Evolutionary conservation across 225 moss, liverwort and hornwort genomes (phyloP), one percentile per base, ranked within the genome.

Genomic region (Anthoceros angustus): DNA sequence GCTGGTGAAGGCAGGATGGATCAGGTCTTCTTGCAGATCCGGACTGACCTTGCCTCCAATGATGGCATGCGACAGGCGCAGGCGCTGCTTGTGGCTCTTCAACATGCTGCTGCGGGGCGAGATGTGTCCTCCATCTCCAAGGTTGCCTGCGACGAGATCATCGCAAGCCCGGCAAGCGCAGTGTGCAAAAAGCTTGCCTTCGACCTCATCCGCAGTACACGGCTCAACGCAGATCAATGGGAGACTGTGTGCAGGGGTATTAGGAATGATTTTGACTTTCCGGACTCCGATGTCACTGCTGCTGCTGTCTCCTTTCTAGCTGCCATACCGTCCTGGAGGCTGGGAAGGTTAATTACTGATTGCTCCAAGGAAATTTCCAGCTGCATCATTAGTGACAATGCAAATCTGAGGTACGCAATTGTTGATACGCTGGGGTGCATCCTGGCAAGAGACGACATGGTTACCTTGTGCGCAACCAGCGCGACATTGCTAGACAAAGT

Each of bases 101-200:
- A 91, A 82, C 82, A 79, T 39, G 82, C 86, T 9, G 91, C 91
- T 7, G 85, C 86, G 0, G 95, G 95, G 64, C 91, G 88, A 73
- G 95, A 91, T n/a, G 81, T 95, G 18, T 91, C 88, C 2, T 88
- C 91, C 2, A 77, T 91, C 12, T 88, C 91, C 9, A 81, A 76
- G 65, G 72, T 86, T 41, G 91, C 95, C 10, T 98, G 91, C 74
- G 95, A 98, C 45, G 95, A 98, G 77, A 89, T 98, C 61, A 98
- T 98, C 39, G 95, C 95, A 67, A 87, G 86, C 63, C 92, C 95
- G 2, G 92, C 92, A 9, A 98, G 95, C n/a, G 92, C 95, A 0
- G 87, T 98, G 24, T 98, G 95, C 62, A 98, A 98, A 82, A 98
- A 98, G 74, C 83, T 98, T 46, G 95, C 95, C 2, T 98, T 98